Conservation (phyloP, 2,329 filamentous ascomycete species). For the Colletotrichum abscissum region DNA sequence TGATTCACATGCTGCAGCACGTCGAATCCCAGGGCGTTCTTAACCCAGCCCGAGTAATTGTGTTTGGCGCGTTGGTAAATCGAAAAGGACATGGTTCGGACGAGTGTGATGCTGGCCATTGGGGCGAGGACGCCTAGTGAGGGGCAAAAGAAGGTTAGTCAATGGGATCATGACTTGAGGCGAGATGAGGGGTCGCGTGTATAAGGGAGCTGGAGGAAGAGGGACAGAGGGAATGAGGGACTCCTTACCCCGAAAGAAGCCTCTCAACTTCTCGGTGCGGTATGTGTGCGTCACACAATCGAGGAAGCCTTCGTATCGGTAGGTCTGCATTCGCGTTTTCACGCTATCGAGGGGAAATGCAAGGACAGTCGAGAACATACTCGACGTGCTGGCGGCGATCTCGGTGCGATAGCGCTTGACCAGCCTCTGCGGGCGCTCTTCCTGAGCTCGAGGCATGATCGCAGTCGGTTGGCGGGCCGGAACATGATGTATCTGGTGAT, state of each 20-base stretch:
- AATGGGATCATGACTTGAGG: conserved; percentile 38
- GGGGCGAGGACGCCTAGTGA: conserved; percentile 77
- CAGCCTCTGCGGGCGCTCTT: conserved; percentile 55
- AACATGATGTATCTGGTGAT: conserved; percentile 56
- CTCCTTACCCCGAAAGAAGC: conserved; percentile 82
- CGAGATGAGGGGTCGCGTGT: conserved; percentile 18
- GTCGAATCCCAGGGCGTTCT: conserved; percentile 73
- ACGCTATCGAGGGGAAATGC: conserved; percentile 91
- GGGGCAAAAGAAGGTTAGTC: conserved; percentile 29
- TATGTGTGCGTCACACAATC: conserved; percentile 84
- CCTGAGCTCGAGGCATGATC: conserved; percentile 53
- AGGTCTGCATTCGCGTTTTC: conserved; percentile 91
- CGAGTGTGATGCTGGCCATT: conserved; percentile 81
- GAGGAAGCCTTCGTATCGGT: conserved; percentile 79
- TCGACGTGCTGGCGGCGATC: conserved; percentile 81
- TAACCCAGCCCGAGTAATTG: conserved; percentile 76
- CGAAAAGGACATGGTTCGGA: conserved; percentile 82
- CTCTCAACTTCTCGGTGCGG: conserved; percentile 74
- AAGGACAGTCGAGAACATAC: conserved; percentile 80
- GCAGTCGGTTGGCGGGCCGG: conserved; percentile 51
- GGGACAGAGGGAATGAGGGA: not conserved
- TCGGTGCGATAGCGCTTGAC: conserved; percentile 84
- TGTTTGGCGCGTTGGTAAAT: conserved; percentile 85
- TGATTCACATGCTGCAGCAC: conserved; percentile 79
- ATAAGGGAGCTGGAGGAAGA: conserved; percentile 12